Conservation (phyloP, 805 yeast genomes). For the Nakazawaea wickerhamii region DNA sequence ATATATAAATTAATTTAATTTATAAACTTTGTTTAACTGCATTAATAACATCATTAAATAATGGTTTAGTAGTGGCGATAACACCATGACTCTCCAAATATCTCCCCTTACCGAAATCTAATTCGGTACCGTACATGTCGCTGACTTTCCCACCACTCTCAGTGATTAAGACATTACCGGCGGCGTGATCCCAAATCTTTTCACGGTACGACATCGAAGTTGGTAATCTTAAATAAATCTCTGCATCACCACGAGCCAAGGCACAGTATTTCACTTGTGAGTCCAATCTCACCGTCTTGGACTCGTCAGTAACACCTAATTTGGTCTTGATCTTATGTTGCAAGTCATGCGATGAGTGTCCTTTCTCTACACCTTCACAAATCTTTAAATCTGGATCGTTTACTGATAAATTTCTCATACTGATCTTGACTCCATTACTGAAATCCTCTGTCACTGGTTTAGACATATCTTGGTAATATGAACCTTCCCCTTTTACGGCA, state of each 20-base stretch:
- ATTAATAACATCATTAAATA: constrained; percentile 45
- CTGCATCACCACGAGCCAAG: constrained; percentile 86
- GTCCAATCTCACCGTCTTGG: constrained; percentile 74
- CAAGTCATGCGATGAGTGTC: constrained; percentile 87
- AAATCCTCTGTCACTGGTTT: constrained; percentile 33
- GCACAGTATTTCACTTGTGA: constrained; percentile 96
- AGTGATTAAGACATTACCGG: constrained; percentile 78
- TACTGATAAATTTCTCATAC: constrained; percentile 38
- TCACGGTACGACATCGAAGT: constrained; percentile 71
- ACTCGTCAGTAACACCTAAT: constrained; percentile 51
- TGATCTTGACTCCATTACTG: constrained; percentile 30
- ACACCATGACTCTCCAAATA: constrained; percentile 81
- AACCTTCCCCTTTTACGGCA: constrained; percentile 64
- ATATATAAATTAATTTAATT: background rate
- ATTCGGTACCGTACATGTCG: constrained; percentile 68
- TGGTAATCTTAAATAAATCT: constrained; percentile 86
- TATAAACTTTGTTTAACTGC: constrained; percentile 33
- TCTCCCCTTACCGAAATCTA: constrained; percentile 86
- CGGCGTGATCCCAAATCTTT: constrained; percentile 99
- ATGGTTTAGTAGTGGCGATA: constrained; percentile 63
- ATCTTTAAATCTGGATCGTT: constrained; percentile 50
- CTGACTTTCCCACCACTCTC: constrained; percentile 93
- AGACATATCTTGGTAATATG: constrained; percentile 46
- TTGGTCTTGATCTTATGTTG: constrained; percentile 68
- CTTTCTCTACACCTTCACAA: constrained; percentile 92